Percentiles rank a stretch among this genome's conserved stretches.
Conservation (phyloP, 129 eudicot species). For the Calendula officinalis region DNA sequence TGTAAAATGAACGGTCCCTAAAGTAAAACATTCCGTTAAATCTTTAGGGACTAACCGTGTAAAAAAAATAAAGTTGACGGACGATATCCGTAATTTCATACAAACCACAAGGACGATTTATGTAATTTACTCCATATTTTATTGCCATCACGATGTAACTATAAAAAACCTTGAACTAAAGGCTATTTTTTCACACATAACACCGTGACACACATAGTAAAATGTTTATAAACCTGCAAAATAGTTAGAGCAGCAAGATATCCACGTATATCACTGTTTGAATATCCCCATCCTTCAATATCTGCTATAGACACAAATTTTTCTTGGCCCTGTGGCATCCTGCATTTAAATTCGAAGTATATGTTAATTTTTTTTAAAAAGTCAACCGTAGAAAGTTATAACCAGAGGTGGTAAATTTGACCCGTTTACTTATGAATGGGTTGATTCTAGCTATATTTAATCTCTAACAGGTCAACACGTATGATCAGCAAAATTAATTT, state of each 20-base stretch:
- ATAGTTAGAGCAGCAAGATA: constrained; percentile 71
- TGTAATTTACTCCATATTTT: no score
- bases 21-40: no score
- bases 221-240: constrained; percentile 51
- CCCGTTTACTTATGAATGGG: no score
- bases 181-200: constrained; percentile 7
- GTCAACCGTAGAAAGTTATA: constrained; percentile 1
- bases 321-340: constrained; percentile 88
- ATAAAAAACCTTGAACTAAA: background rate
- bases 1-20: no score
- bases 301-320: constrained; percentile 72
- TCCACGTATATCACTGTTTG: constrained; percentile 77
- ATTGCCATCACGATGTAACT: background rate
- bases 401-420: background rate
- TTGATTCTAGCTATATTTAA: no score
- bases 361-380: background rate
- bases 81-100: no score
- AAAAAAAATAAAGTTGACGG: no score
- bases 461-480: no score
- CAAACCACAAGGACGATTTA: no score
- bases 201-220: constrained; percentile 1
- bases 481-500: no score
- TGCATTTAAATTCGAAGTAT: constrained; percentile 20
- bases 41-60: no score
- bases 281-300: constrained; percentile 83